A percentile compares a stretch with the other conserved stretches of the same genome.
phyloP scores from a whole-genome alignment of 2,329 filamentous ascomycete species.

The Trichoderma simmonsii region DNA sequence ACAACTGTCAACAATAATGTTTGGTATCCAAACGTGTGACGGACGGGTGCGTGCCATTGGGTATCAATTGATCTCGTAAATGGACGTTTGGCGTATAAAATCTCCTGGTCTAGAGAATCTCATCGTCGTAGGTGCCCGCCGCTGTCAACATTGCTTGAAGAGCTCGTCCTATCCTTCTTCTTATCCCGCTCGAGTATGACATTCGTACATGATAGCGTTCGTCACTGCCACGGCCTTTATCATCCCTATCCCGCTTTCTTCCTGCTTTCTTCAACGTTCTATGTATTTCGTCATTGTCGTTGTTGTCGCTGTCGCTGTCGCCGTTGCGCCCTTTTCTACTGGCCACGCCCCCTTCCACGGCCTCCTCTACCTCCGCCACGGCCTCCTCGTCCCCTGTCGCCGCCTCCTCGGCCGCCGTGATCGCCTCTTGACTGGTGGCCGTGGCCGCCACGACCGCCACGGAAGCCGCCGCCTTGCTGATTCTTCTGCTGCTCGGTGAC shows the following conservation, averaged over 20 bases:
- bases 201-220: neutral
- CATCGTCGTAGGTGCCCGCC: neutral
- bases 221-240: neutral
- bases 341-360: conserved; percentile 36
- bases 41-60: neutral
- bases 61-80: conserved; percentile 2
- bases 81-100: neutral
- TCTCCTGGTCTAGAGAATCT: neutral
- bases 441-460: conserved; percentile 61
- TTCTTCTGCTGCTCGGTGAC: conserved; percentile 89
- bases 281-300: neutral
- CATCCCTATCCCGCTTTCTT: neutral
- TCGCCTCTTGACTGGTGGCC: conserved; percentile 58
- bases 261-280: neutral
- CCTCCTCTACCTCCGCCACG: conserved; percentile 37
- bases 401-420: conserved; percentile 52
- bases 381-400: conserved; percentile 41
- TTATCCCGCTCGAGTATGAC: neutral
- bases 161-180: neutral
- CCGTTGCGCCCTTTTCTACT: neutral
- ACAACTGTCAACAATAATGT: neutral
- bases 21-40: neutral
- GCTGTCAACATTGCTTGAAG: neutral
- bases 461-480: conserved; percentile 58
- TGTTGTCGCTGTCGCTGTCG: neutral